Base-by-base conservation (phyloP, 768 basidiomycete species). In the Leccinum rimulosum region DNA sequence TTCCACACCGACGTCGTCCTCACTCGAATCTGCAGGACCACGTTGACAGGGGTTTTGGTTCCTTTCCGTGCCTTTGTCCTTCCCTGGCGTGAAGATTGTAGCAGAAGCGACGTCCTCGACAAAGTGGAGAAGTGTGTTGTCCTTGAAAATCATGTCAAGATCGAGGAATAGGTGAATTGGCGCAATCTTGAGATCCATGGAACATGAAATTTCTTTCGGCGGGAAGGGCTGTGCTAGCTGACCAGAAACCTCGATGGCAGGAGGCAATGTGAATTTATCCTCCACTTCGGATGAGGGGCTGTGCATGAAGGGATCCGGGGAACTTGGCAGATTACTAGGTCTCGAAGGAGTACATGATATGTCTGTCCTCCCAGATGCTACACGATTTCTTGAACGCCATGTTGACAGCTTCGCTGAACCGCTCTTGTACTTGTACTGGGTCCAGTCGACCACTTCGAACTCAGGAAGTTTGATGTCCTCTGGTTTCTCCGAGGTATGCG, bases 131-230 rank as follows among this genome's bases (percentile, higher is more conserved):
- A 78, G 73, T 59, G 70, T 76, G 53, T 60, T 66, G 64, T 74
- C 63, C 59, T 76, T 67, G 52, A 83, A 63, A 19, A 78, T 63
- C 56, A 76, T 69, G 35, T 73, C 80, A 50, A 92, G 74, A 69
- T 95, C 92, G 28, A 91, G 54, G 66, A 93, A 91, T n/a, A 89
- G 45, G 66, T 94, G 93, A 10, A 95, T 64, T 10, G 93, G 88
- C 10, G 76, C 75, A 8, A 84, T 66, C 30, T 80, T 75, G 33
- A 84, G 52, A 5, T 75, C 66, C 38, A 71, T n/a, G 59, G 60
- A 54, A 33, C 47, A 22, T 53, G 59, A 19, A 3, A 22, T 50
- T 35, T 62, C 52, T 27, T 52, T 51, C 14, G 58, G 47, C 35
- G 57, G 11, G 22, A 30, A 56, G 2, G 55, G 15, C 19, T 45